These are phyloP conservation scores for Keithomyces neogunnii DNA, from an alignment of 2,329 filamentous ascomycete genomes.

Conservation along the genomic window DNA sequence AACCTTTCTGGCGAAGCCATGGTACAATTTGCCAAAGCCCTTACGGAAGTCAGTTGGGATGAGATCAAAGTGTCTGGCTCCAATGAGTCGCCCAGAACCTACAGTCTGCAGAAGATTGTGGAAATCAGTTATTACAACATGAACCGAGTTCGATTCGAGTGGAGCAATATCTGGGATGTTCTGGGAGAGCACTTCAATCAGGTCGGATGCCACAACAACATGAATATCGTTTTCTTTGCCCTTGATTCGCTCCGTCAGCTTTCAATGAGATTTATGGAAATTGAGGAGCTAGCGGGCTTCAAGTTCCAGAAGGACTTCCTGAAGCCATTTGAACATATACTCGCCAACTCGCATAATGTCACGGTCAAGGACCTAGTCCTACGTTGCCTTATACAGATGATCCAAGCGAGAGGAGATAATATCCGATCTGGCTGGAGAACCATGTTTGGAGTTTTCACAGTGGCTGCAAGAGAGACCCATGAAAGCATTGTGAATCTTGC, in stretches of 20 bases:
- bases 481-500: constrained; percentile 95
- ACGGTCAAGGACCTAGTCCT: constrained; percentile 97
- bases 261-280: constrained; percentile 98
- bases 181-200: constrained; percentile 98
- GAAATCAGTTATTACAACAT: constrained; percentile 99
- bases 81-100: constrained; percentile 90
- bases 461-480: constrained; percentile 85
- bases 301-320: constrained; percentile 99
- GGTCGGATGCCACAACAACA: constrained; percentile 94
- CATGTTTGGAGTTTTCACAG: constrained; percentile 98
- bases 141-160: constrained; percentile 95
- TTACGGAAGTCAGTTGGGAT: constrained; percentile 97
- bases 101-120: constrained; percentile 95
- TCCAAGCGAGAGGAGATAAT: constrained; percentile 91
- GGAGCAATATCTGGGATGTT: constrained; percentile 95
- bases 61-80: constrained; percentile 96
- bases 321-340: constrained; percentile 96
- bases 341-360: constrained; percentile 84
- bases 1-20: constrained; percentile 91
- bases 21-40: constrained; percentile 83
- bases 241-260: constrained; percentile 90
- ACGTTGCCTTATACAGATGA: constrained; percentile 96
- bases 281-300: constrained; percentile 95
- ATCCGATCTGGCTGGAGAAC: constrained; percentile 98
- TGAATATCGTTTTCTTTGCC: constrained; percentile 94